Base-by-base conservation (phyloP, 2,329 filamentous ascomycete species). In the Didymellaceae sp. region DNA sequence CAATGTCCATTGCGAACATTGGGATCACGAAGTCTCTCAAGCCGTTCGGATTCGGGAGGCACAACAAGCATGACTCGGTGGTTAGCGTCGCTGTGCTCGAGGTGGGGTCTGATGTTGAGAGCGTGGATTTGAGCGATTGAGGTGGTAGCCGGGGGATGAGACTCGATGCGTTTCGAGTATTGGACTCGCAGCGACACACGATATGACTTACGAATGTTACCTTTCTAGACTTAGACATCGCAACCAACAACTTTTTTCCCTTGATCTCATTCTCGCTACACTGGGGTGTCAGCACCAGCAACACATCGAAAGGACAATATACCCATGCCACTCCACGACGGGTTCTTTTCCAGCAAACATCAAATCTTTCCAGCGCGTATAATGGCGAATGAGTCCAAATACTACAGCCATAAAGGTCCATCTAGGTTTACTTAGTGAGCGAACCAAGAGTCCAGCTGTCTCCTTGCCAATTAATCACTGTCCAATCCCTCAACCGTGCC, bases 1-100 rank as follows among this genome's bases (percentile, higher is more conserved):
- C 45, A 4, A 37, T 48, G 35, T 49, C 35, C 9, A 45, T 49
- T 10, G 31, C 35, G 18, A 45, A 44, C 4, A n/a, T 54, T 17
- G 45, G 45, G 1, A 22, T 45, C 3, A 37, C 9, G 8, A 54
- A 48, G 25, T 48, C 39, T 3, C 33, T 53, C 42, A 54, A 44
- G 35, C 43, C 38, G n/a, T 39, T 56, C n/a, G 30, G 42, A 8
- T 43, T 49, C 22, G 43, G 33, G 2, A 54, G 33, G 17, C 50
- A 54, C 34, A n/a, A 37, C 8, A 56, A 39, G 25, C 45, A 56
- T 34, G 54, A 56, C 30, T 56, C 54, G 18, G 49, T 56, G 1
- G n/a, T 46, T 14, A 46, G 42, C 9, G 25, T 56, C 4, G 34
- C 37, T 9, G 49, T 49, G 2, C 14, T 52, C 25, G 53, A 49